Evolutionary conservation across 192 early-diverging fungal genomes (phyloP).

Genomic region (Backusella macrospora): DNA sequence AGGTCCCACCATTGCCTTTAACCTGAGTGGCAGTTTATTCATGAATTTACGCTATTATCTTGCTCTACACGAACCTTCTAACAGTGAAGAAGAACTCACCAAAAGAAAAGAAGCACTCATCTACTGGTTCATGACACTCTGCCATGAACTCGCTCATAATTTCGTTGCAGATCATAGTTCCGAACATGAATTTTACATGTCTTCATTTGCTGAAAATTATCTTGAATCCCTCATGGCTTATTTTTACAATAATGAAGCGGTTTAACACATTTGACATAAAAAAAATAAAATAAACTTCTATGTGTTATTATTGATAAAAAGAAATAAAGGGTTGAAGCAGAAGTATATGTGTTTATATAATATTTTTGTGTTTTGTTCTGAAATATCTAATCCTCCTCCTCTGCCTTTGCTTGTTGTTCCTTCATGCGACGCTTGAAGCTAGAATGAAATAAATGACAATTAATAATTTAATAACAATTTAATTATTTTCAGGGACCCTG

Average conservation of each 20-base stretch:
- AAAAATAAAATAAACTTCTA: not conserved
- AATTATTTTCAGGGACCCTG: not conserved
- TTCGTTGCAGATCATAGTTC: constrained; percentile 70
- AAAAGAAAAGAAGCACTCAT: constrained; percentile 49
- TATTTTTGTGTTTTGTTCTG: not conserved
- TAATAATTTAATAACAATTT: not conserved
- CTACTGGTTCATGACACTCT: constrained; percentile 86
- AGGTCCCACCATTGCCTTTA: constrained; percentile 80
- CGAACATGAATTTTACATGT: constrained; percentile 82
- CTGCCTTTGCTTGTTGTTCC: constrained; percentile 37
- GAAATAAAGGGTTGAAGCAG: not conserved
- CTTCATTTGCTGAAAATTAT: constrained; percentile 75
- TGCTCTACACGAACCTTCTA: constrained; percentile 59
- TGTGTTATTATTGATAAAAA: not conserved
- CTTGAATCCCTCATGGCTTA: constrained; percentile 48
- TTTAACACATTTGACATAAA: not conserved
- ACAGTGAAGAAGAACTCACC: constrained; percentile 19
- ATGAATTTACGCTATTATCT: constrained; percentile 84
- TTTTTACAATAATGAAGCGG: not conserved
- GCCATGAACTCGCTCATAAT: constrained; percentile 86
- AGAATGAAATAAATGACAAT: not conserved
- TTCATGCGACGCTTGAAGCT: constrained; percentile 45
- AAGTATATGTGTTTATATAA: not conserved
- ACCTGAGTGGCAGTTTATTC: constrained; percentile 73
- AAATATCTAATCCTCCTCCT: constrained; percentile 36